These are phyloP conservation scores for Moricandia arvensis DNA, from an alignment of 345 rosid species.

Conservation along the genomic window DNA sequence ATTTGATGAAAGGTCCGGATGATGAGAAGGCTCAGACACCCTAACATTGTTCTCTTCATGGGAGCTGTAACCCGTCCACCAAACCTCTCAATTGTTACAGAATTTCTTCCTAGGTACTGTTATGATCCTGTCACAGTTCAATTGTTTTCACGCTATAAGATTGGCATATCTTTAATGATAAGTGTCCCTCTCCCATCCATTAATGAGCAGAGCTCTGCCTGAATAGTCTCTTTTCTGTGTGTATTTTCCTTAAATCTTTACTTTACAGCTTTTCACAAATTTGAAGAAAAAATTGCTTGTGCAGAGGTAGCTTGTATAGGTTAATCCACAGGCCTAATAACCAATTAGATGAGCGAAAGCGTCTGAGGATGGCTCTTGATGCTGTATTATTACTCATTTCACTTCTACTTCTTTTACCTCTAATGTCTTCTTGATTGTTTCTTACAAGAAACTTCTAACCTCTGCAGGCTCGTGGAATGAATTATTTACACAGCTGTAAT, in stretches of 20 bases:
- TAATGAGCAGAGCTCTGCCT: neutral
- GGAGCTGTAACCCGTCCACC: constrained; percentile 96
- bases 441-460: constrained; percentile 24
- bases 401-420: constrained; percentile 4
- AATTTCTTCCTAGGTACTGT: constrained; percentile 84
- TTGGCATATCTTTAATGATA: constrained; percentile 7
- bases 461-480: constrained; percentile 95
- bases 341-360: constrained; percentile 88
- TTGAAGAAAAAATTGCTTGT: constrained; percentile 28
- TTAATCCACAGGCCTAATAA: constrained; percentile 86
- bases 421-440: constrained; percentile 24
- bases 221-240: constrained; percentile 1
- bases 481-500: constrained; percentile 85
- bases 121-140: neutral
- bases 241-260: constrained; percentile 6
- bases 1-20: constrained; percentile 59
- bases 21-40: constrained; percentile 87
- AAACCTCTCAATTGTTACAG: constrained; percentile 88
- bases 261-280: constrained; percentile 1
- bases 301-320: constrained; percentile 98
- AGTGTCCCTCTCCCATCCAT: neutral
- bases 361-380: constrained; percentile 94
- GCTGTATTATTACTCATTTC: constrained; percentile 56
- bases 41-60: constrained; percentile 98
- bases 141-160: constrained; percentile 7